Percentiles rank a stretch among this genome's conserved stretches.
These are phyloP conservation scores for Epichloe gansuensis DNA, from an alignment of 2,329 filamentous ascomycete species.

Conservation along the genomic window DNA sequence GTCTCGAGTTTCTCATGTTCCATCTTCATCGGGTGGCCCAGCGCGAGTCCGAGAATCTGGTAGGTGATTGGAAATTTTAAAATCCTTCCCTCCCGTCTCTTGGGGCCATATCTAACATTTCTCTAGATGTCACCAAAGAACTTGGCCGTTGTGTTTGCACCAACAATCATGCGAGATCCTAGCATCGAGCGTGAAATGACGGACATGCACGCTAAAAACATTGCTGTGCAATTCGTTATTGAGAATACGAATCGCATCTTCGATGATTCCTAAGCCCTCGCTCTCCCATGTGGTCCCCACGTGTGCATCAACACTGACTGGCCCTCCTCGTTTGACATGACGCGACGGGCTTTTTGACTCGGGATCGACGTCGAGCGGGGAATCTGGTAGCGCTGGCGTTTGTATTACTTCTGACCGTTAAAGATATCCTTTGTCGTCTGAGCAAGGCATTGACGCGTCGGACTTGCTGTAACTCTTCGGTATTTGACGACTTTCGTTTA, in stretches of 20 bases:
- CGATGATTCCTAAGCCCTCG: constrained; percentile 25
- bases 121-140: constrained; percentile 87
- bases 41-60: constrained; percentile 72
- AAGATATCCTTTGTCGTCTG: neutral
- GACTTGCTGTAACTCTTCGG: neutral
- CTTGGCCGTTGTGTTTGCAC: constrained; percentile 90
- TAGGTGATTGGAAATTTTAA: constrained; percentile 28
- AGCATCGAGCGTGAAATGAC: constrained; percentile 90
- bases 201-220: constrained; percentile 88
- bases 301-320: neutral
- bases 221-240: constrained; percentile 82
- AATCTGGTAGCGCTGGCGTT: constrained; percentile 2
- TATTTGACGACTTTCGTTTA: neutral
- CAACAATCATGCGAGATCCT: constrained; percentile 88
- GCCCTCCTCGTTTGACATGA: neutral
- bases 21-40: constrained; percentile 79
- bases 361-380: neutral
- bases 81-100: no score
- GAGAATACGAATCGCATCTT: constrained; percentile 83
- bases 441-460: neutral
- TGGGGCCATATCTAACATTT: neutral
- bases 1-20: constrained; percentile 86
- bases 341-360: neutral
- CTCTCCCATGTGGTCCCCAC: neutral
- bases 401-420: neutral